A percentile compares a stretch with the other conserved stretches of the same genome.
These are phyloP conservation scores for Strigomonas culicis DNA, from an alignment of 208 protist genomes.

Conservation along the genomic window DNA sequence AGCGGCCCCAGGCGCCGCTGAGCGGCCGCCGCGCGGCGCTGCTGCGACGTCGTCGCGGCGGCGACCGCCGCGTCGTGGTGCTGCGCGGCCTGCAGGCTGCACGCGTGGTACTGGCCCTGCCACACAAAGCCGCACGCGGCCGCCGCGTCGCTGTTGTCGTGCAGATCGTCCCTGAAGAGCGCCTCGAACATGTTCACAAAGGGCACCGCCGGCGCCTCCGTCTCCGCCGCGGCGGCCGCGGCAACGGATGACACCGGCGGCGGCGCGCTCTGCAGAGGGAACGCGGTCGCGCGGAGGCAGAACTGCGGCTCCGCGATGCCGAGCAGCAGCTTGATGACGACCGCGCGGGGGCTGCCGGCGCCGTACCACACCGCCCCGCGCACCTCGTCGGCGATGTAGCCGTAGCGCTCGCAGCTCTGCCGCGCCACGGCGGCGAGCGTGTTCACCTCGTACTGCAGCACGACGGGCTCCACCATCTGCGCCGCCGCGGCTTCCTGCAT, in stretches of 20 bases:
- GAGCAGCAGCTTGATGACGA: constrained; percentile 67
- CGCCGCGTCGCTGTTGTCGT: not conserved
- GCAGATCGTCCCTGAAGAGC: not conserved
- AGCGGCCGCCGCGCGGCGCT: constrained; percentile 19
- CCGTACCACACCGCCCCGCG: constrained; percentile 67
- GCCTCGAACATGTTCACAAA: not conserved
- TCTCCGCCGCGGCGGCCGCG: not conserved
- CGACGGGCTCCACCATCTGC: too few species aligned
- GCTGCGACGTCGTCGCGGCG: constrained; percentile 14
- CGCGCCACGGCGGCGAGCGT: constrained; percentile 38
- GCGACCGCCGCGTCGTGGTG: constrained; percentile 10
- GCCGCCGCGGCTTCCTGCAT: too few species aligned
- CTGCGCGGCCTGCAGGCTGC: constrained; percentile 12
- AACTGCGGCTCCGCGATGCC: constrained; percentile 43
- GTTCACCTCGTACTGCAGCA: constrained; percentile 30
- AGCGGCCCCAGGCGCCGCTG: constrained; percentile 52
- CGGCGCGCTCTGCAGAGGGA: not conserved
- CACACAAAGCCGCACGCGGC: not conserved
- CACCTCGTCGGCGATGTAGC: constrained; percentile 63
- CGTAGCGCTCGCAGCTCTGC: constrained; percentile 43
- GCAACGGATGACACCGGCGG: not conserved
- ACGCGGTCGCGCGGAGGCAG: constrained; percentile 9
- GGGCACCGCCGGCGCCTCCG: not conserved
- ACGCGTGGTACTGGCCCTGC: constrained; percentile 9
- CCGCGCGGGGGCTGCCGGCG: constrained; percentile 37